These are phyloP conservation scores for Lachnum nothofagi DNA, from an alignment of 2,329 filamentous ascomycete species.

Conservation along the genomic window DNA sequence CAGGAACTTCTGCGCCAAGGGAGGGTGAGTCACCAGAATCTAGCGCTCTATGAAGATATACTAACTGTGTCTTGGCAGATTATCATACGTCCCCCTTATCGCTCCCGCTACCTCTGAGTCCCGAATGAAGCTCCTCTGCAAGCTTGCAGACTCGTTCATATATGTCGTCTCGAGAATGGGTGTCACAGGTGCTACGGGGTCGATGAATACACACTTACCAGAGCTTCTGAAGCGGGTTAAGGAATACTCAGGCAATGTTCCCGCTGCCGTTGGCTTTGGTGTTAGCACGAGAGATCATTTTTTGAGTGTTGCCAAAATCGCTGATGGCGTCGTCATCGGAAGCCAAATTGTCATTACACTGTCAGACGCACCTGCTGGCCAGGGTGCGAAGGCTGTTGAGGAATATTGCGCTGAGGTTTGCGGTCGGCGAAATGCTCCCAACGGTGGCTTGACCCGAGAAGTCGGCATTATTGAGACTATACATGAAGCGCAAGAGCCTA, in stretches of 20 bases:
- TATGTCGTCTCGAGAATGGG: slow-evolving; percentile 98
- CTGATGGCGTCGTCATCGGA: slow-evolving; percentile 93
- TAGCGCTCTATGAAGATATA: neutral
- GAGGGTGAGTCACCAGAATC: slow-evolving; percentile 50
- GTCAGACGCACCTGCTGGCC: slow-evolving; percentile 59
- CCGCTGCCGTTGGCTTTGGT: slow-evolving; percentile 90
- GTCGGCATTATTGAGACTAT: slow-evolving; percentile 67
- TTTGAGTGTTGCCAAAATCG: slow-evolving; percentile 71
- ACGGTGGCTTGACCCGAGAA: slow-evolving; percentile 48
- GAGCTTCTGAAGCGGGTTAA: slow-evolving; percentile 80
- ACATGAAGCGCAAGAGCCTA: slow-evolving; percentile 54
- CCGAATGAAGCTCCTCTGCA: slow-evolving; percentile 92
- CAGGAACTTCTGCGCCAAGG: slow-evolving; percentile 73
- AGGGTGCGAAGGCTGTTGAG: slow-evolving; percentile 68
- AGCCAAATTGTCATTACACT: slow-evolving; percentile 88
- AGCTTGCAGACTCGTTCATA: slow-evolving; percentile 96
- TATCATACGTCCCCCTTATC: slow-evolving; percentile 96
- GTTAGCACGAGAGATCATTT: slow-evolving; percentile 96
- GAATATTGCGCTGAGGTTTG: slow-evolving; percentile 78
- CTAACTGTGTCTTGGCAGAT: slow-evolving; percentile 39
- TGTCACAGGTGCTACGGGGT: slow-evolving; percentile 84
- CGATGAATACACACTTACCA: slow-evolving; percentile 74
- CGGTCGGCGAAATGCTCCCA: slow-evolving; percentile 44
- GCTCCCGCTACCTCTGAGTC: slow-evolving; percentile 87
- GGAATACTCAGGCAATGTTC: slow-evolving; percentile 83